Base-by-base conservation (phyloP, 768 basidiomycete species). In the Rhizopogon sp. region DNA sequence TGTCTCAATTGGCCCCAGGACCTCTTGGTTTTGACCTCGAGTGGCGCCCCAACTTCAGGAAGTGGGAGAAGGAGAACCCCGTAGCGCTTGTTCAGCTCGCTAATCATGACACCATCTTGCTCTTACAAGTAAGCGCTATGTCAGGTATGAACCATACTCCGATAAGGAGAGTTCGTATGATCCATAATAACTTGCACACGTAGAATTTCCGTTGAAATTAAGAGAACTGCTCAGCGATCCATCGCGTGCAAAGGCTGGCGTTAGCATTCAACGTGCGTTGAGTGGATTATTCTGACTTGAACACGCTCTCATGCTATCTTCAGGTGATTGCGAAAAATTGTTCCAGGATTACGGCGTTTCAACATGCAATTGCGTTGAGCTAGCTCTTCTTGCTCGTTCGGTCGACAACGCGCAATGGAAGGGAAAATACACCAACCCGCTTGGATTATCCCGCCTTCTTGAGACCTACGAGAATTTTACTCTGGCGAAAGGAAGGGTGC, bases 71-170 rank as follows among this genome's bases (percentile, higher is more conserved):
- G 28, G 79, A 84, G 66, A 87, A 91, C 63, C 85, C 77, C 22
- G 84, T 88, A 17, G 83, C 90, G 3, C 76, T 92, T 22, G 76
- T 92, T 3, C 90, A 93, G 64, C 77, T 92, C 16, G 85, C 88
- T 2, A 82, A 74, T 58, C 62, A 70, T 3, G 65, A 80, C 3
- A 72, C 67, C 11, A 79, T 89, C 22, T 68, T 87, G 28, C 79
- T 92, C 4, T 66, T 90, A 6, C 90, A 92, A 58, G 62, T 91
- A 51, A 78, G 73, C 53, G 72, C 72, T 35, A 91, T 91, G 85
- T 49, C 54, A 62, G 62, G 78, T 77, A 63, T 52, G 55, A 61
- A 22, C 37, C n/a, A 16, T 52, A 3, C 16, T 41, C 17, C 49
- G 17, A 43, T 39, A 7, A 16, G 6, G 14, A 31, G 11, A 47